Conservation (phyloP, 2,329 filamentous ascomycete genomes). For the Mycosphaerella sp. region DNA sequence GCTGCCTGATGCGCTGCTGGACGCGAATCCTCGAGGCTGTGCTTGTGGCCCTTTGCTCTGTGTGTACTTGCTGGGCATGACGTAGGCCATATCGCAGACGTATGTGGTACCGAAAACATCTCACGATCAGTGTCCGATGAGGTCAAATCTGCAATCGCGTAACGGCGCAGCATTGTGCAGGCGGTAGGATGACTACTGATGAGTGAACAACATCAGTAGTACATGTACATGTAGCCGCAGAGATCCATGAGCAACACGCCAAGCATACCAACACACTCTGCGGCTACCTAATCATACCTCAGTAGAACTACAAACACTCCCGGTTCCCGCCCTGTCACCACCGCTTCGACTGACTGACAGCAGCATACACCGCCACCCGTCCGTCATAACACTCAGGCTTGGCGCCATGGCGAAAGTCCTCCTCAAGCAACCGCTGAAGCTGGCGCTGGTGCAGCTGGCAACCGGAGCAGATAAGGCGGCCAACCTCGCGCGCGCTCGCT, state of each 20-base stretch:
- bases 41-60: background rate
- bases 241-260: too few species aligned
- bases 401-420: constrained; percentile 48
- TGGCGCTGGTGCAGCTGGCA: constrained; percentile 76
- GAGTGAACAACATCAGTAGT: too few species aligned
- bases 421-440: constrained; percentile 69
- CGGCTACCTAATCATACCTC: too few species aligned
- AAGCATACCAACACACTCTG: too few species aligned
- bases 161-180: background rate
- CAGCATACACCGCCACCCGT: background rate
- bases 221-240: too few species aligned
- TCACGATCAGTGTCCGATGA: background rate
- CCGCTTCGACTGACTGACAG: background rate
- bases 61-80: background rate
- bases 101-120: background rate
- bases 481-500: constrained; percentile 75
- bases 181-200: background rate
- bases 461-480: constrained; percentile 68
- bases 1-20: background rate
- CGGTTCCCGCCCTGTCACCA: too few species aligned
- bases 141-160: background rate
- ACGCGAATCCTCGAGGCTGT: constrained; percentile 1
- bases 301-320: too few species aligned
- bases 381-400: background rate
- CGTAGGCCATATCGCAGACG: constrained; percentile 4